phyloP scores from a whole-genome alignment of 345 rosid genomes.

The Chamaenerion angustifolium region DNA sequence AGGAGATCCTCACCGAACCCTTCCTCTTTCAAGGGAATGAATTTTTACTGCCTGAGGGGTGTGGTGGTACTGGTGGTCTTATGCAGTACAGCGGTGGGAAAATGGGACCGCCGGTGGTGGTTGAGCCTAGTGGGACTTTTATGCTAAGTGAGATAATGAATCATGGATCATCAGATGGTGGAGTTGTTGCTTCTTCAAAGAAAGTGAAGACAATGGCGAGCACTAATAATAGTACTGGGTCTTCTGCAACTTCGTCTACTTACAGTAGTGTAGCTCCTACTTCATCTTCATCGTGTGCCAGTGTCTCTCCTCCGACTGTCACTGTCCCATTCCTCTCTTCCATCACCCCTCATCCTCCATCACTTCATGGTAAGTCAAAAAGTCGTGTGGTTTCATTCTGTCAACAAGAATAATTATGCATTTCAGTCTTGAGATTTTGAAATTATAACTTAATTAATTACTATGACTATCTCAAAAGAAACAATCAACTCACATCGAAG shows the following conservation, averaged over 20 bases:
- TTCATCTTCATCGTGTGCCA: neutral
- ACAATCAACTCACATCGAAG: too few relatives aligned
- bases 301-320: too few relatives aligned
- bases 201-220: too few relatives aligned
- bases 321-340: conserved; percentile 2
- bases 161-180: too few relatives aligned
- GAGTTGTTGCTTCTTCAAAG: too few relatives aligned
- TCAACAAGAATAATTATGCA: neutral
- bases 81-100: neutral
- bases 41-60: neutral
- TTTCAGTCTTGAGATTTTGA: too few relatives aligned
- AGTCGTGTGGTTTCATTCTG: neutral
- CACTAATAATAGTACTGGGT: too few relatives aligned
- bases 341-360: neutral
- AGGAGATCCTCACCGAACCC: conserved; percentile 28
- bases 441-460: too few relatives aligned
- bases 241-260: too few relatives aligned
- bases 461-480: too few relatives aligned
- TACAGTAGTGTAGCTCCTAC: too few relatives aligned
- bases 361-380: neutral
- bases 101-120: too few relatives aligned
- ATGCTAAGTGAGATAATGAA: conserved; percentile 3
- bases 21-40: conserved; percentile 27
- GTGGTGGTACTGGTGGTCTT: neutral
- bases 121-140: conserved; percentile 1